A percentile compares a stretch with the other conserved stretches of the same genome.
Conservation (phyloP, 768 basidiomycete genomes). For the Tephrocybe sp. region DNA sequence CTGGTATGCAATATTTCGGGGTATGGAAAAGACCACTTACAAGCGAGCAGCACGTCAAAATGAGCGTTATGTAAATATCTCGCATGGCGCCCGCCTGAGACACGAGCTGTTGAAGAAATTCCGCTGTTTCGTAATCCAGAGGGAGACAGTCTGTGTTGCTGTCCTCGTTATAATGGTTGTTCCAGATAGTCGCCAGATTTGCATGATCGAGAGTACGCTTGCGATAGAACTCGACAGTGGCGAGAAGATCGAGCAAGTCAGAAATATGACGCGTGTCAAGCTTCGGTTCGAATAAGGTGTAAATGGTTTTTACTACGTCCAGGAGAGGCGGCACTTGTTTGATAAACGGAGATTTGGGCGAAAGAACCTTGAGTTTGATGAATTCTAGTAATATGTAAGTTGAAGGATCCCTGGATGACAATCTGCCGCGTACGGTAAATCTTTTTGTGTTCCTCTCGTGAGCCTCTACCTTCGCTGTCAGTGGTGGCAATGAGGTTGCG, state of each 20-base stretch:
- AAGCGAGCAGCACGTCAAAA: constrained; percentile 25
- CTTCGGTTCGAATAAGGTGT: constrained; percentile 28
- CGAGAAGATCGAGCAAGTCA: constrained; percentile 34
- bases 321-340: constrained; percentile 27
- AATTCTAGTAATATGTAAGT: constrained; percentile 10
- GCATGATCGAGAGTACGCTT: constrained; percentile 25
- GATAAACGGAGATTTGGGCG: constrained; percentile 21
- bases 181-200: constrained; percentile 24
- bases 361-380: constrained; percentile 22
- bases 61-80: constrained; percentile 31
- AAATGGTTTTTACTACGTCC: constrained; percentile 29
- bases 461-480: constrained; percentile 2
- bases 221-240: constrained; percentile 38
- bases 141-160: constrained; percentile 8
- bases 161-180: constrained; percentile 24
- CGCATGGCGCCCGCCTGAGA: constrained; percentile 20
- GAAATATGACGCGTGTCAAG: constrained; percentile 24
- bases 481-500: constrained; percentile 17
- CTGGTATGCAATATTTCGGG: too few relatives aligned
- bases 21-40: constrained; percentile 20
- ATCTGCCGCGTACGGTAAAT: constrained; percentile 14
- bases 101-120: constrained; percentile 20
- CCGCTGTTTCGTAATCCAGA: constrained; percentile 19
- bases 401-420: neutral
- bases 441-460: constrained; percentile 13